phyloP scores from a whole-genome alignment of 139 green algal genomes.

The Coelastrella sp. region DNA sequence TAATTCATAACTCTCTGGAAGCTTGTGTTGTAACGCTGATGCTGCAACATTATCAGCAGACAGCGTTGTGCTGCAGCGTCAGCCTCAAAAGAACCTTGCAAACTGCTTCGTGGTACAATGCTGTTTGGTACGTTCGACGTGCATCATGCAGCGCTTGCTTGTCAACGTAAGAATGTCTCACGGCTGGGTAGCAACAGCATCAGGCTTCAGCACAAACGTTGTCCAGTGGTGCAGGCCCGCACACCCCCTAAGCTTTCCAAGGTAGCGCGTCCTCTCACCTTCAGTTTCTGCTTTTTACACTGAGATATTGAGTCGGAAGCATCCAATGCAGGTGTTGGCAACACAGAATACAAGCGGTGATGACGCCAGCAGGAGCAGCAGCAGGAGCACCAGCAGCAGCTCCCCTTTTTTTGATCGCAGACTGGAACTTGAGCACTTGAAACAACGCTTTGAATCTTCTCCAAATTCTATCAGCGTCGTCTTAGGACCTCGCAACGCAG shows the following conservation, averaged over 20 bases:
- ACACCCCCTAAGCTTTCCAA: background rate
- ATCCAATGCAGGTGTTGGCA: background rate
- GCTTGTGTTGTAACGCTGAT: too few species aligned
- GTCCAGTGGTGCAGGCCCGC: background rate
- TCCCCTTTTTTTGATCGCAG: background rate
- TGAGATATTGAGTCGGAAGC: background rate
- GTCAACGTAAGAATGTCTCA: background rate
- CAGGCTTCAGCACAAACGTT: background rate
- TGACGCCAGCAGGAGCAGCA: background rate
- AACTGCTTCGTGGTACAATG: background rate
- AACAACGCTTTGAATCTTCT: background rate
- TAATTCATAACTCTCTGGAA: too few species aligned
- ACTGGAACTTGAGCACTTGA: background rate
- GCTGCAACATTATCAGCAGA: too few species aligned
- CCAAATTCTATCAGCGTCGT: conserved; percentile 2
- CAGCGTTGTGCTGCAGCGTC: too few species aligned
- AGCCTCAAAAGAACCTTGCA: background rate
- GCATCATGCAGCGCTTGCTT: background rate
- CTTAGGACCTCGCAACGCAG: background rate
- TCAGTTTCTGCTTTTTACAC: background rate
- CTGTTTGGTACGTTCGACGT: background rate
- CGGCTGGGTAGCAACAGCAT: background rate
- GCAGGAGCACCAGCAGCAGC: background rate
- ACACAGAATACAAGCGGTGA: background rate
- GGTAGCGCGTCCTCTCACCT: background rate